phyloP scores from a whole-genome alignment of 1,139 yeast genomes.

The Suhomyces kunorum region DNA sequence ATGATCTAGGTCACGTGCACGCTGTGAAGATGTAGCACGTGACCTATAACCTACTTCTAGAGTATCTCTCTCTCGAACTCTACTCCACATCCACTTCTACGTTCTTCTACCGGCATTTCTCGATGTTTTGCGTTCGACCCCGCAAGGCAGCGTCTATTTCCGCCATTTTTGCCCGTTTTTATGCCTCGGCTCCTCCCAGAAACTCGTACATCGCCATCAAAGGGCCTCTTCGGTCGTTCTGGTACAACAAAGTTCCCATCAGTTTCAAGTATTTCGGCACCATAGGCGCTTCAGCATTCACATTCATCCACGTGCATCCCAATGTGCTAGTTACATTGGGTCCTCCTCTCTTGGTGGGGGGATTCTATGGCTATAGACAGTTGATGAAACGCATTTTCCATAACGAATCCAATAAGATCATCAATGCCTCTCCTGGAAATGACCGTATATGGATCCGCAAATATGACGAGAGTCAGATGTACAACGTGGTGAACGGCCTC shows the following conservation, averaged over 20 bases:
- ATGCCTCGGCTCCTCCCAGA: constrained; percentile 29
- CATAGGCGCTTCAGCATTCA: constrained; percentile 28
- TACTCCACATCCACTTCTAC: neutral
- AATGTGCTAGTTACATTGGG: constrained; percentile 35
- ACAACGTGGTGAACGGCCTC: constrained; percentile 36
- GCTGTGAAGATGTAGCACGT: neutral
- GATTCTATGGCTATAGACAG: constrained; percentile 27
- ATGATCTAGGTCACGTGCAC: neutral
- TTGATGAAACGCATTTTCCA: constrained; percentile 20
- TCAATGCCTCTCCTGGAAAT: constrained; percentile 10
- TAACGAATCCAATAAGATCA: constrained; percentile 15
- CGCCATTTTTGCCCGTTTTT: neutral
- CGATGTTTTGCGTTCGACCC: neutral
- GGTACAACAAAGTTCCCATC: constrained; percentile 33
- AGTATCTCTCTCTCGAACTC: neutral
- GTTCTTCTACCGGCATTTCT: neutral
- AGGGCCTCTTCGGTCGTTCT: constrained; percentile 26
- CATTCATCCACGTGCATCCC: constrained; percentile 42
- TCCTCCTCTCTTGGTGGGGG: constrained; percentile 38
- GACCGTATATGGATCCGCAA: constrained; percentile 26
- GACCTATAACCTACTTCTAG: neutral
- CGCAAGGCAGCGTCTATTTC: neutral
- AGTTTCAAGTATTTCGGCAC: constrained; percentile 33
- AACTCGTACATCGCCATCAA: constrained; percentile 33
- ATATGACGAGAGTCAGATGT: constrained; percentile 38